Conservation (phyloP, 257 asterid species). For the Plantago elongata region DNA sequence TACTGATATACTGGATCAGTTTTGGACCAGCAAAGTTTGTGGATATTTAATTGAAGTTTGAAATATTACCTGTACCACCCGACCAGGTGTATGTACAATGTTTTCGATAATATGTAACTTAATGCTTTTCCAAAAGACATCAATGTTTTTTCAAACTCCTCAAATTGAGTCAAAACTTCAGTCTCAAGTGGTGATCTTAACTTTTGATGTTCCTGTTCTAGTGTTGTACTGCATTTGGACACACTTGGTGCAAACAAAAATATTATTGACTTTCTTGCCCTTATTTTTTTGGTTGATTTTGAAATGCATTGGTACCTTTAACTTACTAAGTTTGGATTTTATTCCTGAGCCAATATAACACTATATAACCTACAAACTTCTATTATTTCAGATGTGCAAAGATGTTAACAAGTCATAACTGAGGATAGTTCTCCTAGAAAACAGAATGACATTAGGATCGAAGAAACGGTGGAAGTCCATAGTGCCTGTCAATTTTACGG, state of each 20-base stretch:
- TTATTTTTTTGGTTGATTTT: background rate
- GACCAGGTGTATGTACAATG: too few relatives aligned
- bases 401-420: conserved; percentile 31
- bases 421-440: conserved; percentile 27
- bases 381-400: conserved; percentile 35
- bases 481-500: conserved; percentile 50
- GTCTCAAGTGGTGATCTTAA: too few relatives aligned
- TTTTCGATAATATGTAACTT: too few relatives aligned
- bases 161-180: too few relatives aligned
- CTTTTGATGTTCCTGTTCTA: background rate
- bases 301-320: background rate
- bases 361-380: conserved; percentile 4
- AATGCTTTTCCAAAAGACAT: too few relatives aligned
- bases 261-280: background rate
- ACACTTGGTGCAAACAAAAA: background rate
- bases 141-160: too few relatives aligned
- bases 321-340: background rate
- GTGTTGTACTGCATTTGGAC: background rate
- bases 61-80: too few relatives aligned
- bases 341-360: background rate
- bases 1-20: too few relatives aligned
- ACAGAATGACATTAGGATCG: conserved; percentile 58
- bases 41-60: too few relatives aligned
- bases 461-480: conserved; percentile 78
- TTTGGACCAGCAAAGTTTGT: too few relatives aligned